phyloP scores from a whole-genome alignment of 2,329 filamentous ascomycete genomes.

The Didymella segeticola region DNA sequence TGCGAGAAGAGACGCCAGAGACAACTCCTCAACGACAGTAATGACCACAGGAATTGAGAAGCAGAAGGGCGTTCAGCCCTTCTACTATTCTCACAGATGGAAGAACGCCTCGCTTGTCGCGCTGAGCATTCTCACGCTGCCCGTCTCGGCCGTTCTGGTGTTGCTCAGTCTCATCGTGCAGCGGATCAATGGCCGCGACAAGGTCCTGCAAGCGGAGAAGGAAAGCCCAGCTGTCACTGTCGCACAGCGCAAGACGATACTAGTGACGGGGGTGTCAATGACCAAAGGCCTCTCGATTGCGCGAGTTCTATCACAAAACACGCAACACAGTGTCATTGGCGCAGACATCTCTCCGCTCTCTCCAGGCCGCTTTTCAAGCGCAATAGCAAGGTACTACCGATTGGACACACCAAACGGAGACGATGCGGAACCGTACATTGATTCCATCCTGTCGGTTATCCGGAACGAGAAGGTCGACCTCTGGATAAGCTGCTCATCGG shows the following conservation, averaged over 20 bases:
- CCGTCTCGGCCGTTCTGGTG: slow-evolving; percentile 51
- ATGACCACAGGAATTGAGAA: slow-evolving; percentile 12
- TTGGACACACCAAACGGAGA: slow-evolving; percentile 44
- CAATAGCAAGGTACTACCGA: slow-evolving; percentile 64
- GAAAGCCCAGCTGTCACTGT: slow-evolving; percentile 19
- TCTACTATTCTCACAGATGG: slow-evolving; percentile 51
- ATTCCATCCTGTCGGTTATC: slow-evolving; percentile 65
- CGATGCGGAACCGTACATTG: slow-evolving; percentile 60
- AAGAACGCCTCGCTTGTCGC: slow-evolving; percentile 58
- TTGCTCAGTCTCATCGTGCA: slow-evolving; percentile 33
- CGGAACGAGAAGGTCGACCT: slow-evolving; percentile 67
- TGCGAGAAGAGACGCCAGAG: slow-evolving; percentile 2
- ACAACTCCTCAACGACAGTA: slow-evolving; percentile 15
- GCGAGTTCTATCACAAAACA: slow-evolving; percentile 66
- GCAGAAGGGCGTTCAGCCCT: slow-evolving; percentile 20
- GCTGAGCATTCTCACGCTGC: slow-evolving; percentile 55
- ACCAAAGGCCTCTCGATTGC: slow-evolving; percentile 72
- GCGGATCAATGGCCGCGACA: slow-evolving; percentile 22
- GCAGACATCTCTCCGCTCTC: slow-evolving; percentile 63
- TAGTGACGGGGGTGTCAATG: slow-evolving; percentile 77
- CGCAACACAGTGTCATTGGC: slow-evolving; percentile 74
- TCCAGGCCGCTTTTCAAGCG: slow-evolving; percentile 61
- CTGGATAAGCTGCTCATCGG: slow-evolving; percentile 78
- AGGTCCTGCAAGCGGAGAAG: slow-evolving; percentile 25
- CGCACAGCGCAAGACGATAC: slow-evolving; percentile 58